A percentile compares a stretch with the other conserved stretches of the same genome.
Evolutionary conservation across 345 rosid genomes (phyloP).

Genomic region (Salix purpurea): DNA sequence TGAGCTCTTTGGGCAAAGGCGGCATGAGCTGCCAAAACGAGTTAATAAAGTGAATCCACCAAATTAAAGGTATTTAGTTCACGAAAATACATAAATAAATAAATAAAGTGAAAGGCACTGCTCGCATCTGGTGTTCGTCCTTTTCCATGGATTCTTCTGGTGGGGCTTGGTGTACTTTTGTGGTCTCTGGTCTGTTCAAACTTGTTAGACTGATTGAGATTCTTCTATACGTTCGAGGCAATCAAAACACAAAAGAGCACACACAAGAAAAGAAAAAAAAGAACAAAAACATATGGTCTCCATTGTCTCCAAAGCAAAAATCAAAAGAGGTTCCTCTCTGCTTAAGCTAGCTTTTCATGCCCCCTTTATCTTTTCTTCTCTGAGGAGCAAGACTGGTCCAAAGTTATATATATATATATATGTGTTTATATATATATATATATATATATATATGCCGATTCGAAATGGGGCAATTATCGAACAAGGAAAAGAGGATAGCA

Average conservation of each 20-base stretch:
- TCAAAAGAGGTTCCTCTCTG: conserved; percentile 4
- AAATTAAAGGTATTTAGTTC: conserved; percentile 26
- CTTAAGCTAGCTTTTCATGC: background rate
- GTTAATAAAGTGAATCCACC: conserved; percentile 37
- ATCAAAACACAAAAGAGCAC: conserved; percentile 13
- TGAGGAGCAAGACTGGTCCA: conserved; percentile 17
- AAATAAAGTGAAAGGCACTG: background rate
- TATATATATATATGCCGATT: background rate
- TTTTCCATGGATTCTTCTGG: conserved; percentile 35
- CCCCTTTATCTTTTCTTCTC: conserved; percentile 10
- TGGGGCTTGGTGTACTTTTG: conserved; percentile 13
- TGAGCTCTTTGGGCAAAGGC: background rate
- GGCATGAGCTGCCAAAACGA: conserved; percentile 26
- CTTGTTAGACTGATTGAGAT: conserved; percentile 31
- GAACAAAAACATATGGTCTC: conserved; percentile 5
- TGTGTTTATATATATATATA: background rate
- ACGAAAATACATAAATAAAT: conserved; percentile 3
- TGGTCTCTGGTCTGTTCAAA: conserved; percentile 43
- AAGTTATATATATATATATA: conserved; percentile 6
- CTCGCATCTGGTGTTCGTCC: conserved; percentile 35
- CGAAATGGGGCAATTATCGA: conserved; percentile 17
- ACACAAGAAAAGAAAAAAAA: background rate
- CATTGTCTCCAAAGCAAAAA: conserved; percentile 14
- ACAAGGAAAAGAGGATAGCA: conserved; percentile 8
- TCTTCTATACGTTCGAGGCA: conserved; percentile 22